Evolutionary conservation across 805 yeast genomes (phyloP), one percentile per base, ranked within the genome.

Genomic region (Saccharomycopsis sp.): DNA sequence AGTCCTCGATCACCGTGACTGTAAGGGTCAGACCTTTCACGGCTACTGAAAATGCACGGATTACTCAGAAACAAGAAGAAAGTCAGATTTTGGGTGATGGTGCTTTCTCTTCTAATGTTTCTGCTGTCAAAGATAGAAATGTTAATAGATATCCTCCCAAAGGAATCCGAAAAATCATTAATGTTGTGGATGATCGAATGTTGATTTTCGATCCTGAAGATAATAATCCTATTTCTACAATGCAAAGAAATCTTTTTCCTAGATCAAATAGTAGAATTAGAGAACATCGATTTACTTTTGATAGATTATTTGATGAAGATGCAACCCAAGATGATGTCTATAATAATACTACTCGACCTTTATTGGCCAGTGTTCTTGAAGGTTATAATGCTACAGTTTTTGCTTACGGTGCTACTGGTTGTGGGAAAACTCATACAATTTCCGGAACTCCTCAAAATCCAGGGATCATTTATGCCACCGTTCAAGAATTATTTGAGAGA

Each of bases 331-430:
- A 68, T 8, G 79, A 79, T 5, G 84, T 88, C 0, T 88, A 74
- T 53, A 54, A 62, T 20, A 57, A 59, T 23, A 84, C 95, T 1
- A 74, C 94, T 0, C 63, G 67, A 37, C 89, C 94, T 0, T 62
- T 86, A 36, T 63, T 88, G 5, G 85, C 78, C 45, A 70, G 79
- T 30, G 76, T 86, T 0, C 57, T 88, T 31, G 92, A 83, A 46
- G 97, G 96, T 1, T 84, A 65, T 59, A 87, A 89, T 56, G 79
- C 95, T 4, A 86, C 96, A 0, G 85, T 88, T 0, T 88, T 88
- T 63, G 96, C 97, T 1, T 88, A 88, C 56, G 97, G 97, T 1
- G 94, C 97, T 21, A 88, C 97, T 0, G 97, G 97, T 0, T 88
- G 96, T 58, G 97, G 97, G n/a, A 88, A 88, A 55, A 88, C 96